These are phyloP conservation scores for Dacryopinax primogenitus DNA, from an alignment of 768 basidiomycete species.

Conservation along the genomic window DNA sequence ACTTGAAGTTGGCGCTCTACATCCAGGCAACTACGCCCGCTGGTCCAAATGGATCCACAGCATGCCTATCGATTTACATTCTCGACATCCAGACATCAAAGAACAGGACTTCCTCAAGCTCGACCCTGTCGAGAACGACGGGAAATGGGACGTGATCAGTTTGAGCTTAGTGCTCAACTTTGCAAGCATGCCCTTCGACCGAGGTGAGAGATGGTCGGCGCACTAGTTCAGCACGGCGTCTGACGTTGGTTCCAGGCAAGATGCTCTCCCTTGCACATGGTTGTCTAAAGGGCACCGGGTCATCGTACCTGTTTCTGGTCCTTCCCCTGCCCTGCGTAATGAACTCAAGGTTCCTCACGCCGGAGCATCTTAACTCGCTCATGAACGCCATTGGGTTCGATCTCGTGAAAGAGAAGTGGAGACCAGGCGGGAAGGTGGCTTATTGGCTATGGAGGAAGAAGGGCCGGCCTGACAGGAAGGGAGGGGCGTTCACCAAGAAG, in stretches of 20 bases:
- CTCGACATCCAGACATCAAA: conserved; percentile 65
- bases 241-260: conserved; percentile 34
- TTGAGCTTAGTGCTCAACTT: conserved; percentile 86
- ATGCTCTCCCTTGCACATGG: conserved; percentile 54
- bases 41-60: conserved; percentile 59
- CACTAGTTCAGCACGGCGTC: background rate
- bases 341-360: conserved; percentile 73
- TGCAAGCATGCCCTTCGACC: conserved; percentile 54
- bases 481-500: conserved; percentile 39
- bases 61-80: conserved; percentile 69
- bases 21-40: conserved; percentile 62
- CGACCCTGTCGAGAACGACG: conserved; percentile 37
- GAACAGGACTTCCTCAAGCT: conserved; percentile 76
- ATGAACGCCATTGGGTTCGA: conserved; percentile 54
- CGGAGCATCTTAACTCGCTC: conserved; percentile 42
- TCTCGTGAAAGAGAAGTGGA: conserved; percentile 48
- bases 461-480: background rate
- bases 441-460: conserved; percentile 65
- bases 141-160: conserved; percentile 66
- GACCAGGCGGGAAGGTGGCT: conserved; percentile 62
- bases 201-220: conserved; percentile 41
- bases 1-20: conserved; percentile 79
- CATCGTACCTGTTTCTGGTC: conserved; percentile 46
- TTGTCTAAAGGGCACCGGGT: conserved; percentile 42
- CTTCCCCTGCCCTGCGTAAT: conserved; percentile 72